Evolutionary conservation across 139 green algal genomes (phyloP), one percentile per base, ranked within the genome.

Genomic region (Asterochloris sp.): DNA sequence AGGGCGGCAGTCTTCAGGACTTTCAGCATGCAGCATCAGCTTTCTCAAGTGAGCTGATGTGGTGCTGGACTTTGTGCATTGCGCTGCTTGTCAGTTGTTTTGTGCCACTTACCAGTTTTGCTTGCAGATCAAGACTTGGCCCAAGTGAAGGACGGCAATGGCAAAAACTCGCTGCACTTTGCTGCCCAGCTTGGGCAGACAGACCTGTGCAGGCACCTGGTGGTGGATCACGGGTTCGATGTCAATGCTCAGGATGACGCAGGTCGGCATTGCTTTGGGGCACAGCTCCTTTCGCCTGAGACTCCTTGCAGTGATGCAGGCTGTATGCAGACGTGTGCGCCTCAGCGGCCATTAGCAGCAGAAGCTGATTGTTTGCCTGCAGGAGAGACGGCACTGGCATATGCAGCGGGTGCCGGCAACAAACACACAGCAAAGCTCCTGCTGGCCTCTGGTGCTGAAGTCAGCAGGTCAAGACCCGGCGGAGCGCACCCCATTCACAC

Each of bases 311-410:
- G 19, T 6, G 66, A 26, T 2, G 19, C 66, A 13, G 17, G 66
- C 4, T 66, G 38, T 67, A 28, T 17, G 13, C 15, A 78, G 38
- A 71, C 10, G 66, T 8, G 4, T 54, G 38, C 38, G 38, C 38
- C 38, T 54, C 38, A 54, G 38, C 38, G 6, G 38, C 38, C 38
- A 54, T 6, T 6, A 54, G 38, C 38, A 54, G 38, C 38, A 54
- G 38, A 54, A 54, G 38, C 38, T 54, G 4, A 54, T 54, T 6
- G 38, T 54, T 2, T 54, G 38, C 23, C 12, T 81, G 64, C 82
- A 86, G 85, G 85, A 47, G 77, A 85, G 19, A 85, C 85, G 62
- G 27, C 85, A 27, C 77, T 88, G 73, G 78, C 81, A 0, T 61
- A 85, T 19, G 85, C 85, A 71, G 85, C 85, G 12, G 81, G 73